Conservation (phyloP, 345 rosid species). For the Raphanus raphanistrum region DNA sequence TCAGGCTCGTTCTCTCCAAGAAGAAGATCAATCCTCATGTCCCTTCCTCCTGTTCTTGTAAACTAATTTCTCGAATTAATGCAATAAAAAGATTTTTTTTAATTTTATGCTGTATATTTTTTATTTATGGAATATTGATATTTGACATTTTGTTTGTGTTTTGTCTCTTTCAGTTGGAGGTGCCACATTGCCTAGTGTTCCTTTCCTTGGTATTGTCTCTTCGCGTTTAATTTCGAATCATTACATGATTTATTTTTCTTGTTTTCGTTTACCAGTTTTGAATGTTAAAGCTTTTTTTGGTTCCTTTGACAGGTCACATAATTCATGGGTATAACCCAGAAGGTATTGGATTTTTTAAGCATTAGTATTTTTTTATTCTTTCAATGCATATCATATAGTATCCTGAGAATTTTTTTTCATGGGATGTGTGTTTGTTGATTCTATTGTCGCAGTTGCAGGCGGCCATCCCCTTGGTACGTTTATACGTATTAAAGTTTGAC, state of each 20-base stretch:
- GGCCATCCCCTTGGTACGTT: constrained; percentile 18
- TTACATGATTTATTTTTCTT: background rate
- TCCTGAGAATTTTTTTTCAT: constrained; percentile 8
- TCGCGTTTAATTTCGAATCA: background rate
- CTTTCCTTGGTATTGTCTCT: background rate
- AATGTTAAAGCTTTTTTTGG: background rate
- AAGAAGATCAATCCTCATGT: background rate
- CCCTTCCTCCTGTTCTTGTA: constrained; percentile 3
- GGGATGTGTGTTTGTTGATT: constrained; percentile 8
- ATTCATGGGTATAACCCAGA: constrained; percentile 19
- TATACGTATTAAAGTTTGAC: background rate
- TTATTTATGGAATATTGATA: background rate
- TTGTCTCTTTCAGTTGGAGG: constrained; percentile 14
- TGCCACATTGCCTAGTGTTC: constrained; percentile 9
- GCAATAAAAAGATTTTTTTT: background rate
- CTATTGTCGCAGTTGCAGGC: constrained; percentile 8
- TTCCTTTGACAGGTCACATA: constrained; percentile 11
- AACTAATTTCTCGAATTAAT: background rate
- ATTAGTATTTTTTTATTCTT: background rate
- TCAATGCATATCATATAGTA: background rate
- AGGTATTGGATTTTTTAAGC: constrained; percentile 12
- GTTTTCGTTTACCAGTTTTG: background rate
- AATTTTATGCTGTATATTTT: no score
- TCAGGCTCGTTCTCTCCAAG: constrained; percentile 26
- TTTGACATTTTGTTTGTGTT: background rate